Evolutionary conservation across 352 stramenopile species (phyloP).

Genomic region (Pythium sp.): DNA sequence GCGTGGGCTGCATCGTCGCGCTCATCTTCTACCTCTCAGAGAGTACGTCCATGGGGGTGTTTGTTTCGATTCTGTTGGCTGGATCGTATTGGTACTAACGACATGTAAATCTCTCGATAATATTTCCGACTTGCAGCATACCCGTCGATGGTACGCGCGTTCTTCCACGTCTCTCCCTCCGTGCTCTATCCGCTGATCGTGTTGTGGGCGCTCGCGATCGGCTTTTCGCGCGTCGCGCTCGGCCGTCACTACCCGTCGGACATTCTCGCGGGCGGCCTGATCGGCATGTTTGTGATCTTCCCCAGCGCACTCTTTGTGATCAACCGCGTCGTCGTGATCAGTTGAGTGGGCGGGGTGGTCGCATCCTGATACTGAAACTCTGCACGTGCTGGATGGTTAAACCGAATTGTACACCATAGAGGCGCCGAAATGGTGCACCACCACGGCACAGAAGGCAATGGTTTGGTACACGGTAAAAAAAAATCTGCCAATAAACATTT

Average conservation of each 20-base stretch:
- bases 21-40: slow-evolving; percentile 61
- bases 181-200: slow-evolving; percentile 40
- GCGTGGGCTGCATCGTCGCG: slow-evolving; percentile 66
- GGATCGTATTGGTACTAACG: background rate
- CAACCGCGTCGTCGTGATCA: slow-evolving; percentile 15
- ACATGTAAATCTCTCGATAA: too few relatives aligned
- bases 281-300: slow-evolving; percentile 62
- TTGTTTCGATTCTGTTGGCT: background rate
- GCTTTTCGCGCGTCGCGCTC: slow-evolving; percentile 77
- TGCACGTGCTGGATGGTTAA: too few relatives aligned
- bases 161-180: slow-evolving; percentile 47
- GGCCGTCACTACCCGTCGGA: slow-evolving; percentile 84
- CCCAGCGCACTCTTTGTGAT: slow-evolving; percentile 44
- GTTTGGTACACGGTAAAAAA: background rate
- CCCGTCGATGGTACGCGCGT: slow-evolving; percentile 38
- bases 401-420: too few relatives aligned
- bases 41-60: slow-evolving; percentile 20
- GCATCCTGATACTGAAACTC: too few relatives aligned
- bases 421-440: background rate
- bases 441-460: background rate
- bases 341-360: background rate
- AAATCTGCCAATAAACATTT: background rate
- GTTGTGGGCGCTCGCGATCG: slow-evolving; percentile 67
- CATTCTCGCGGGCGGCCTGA: slow-evolving; percentile 56
- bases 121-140: slow-evolving; percentile 19